Conservation (phyloP, 1,284 basidiomycete species). For the Sporisorium iseilematis-ciliati region DNA sequence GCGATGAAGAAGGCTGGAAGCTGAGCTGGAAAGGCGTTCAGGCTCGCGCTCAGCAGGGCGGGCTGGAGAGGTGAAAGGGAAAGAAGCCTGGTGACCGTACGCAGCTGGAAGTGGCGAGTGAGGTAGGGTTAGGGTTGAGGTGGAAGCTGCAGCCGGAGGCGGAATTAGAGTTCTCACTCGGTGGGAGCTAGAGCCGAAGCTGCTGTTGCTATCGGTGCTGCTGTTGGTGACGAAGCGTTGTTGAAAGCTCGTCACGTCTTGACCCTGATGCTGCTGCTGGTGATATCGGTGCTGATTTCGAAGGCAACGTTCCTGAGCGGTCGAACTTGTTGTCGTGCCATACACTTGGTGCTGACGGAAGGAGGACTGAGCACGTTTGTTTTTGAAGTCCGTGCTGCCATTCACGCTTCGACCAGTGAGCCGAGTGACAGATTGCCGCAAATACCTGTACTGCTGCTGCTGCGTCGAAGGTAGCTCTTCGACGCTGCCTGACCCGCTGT, state of each 20-base stretch:
- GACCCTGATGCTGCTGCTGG: background rate
- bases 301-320: background rate
- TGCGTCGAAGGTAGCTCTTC: background rate
- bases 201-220: background rate
- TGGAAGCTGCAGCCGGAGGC: too few species aligned
- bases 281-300: background rate
- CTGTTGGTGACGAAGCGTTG: background rate
- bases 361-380: background rate
- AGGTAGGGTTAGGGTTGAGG: too few species aligned
- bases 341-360: background rate
- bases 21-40: too few species aligned
- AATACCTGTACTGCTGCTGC: background rate
- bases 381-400: background rate
- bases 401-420: background rate
- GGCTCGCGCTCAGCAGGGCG: too few species aligned
- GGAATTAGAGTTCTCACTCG: too few species aligned
- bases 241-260: background rate
- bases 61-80: too few species aligned
- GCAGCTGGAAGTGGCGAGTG: too few species aligned
- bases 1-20: background rate
- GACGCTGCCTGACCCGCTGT: background rate
- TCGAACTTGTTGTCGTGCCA: background rate
- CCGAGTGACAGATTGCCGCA: background rate
- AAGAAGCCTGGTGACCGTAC: too few species aligned
- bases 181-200: too few species aligned